phyloP scores from a whole-genome alignment of 2,329 filamentous ascomycete species.

The Sclerotinia minor region DNA sequence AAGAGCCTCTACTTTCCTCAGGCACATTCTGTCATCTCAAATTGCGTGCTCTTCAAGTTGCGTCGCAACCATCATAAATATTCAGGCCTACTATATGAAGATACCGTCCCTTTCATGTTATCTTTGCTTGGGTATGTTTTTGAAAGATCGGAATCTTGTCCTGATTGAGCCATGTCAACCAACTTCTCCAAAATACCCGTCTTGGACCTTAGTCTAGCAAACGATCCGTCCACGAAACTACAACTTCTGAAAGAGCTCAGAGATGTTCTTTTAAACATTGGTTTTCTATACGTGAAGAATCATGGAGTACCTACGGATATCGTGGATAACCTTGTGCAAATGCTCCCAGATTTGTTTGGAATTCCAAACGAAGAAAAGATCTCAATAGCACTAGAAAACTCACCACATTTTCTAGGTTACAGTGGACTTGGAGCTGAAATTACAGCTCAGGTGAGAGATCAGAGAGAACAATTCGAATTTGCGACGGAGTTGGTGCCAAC shows the following conservation, averaged over 20 bases:
- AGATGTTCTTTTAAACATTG: slow-evolving; percentile 17
- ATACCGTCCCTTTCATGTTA: not conserved
- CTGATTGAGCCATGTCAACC: slow-evolving; percentile 8
- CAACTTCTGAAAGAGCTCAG: slow-evolving; percentile 18
- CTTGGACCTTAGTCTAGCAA: slow-evolving; percentile 11
- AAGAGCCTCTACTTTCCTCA: not conserved
- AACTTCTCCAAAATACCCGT: slow-evolving; percentile 21
- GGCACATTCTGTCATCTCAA: not conserved
- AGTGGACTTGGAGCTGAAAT: slow-evolving; percentile 20
- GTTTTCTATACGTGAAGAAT: slow-evolving; percentile 22
- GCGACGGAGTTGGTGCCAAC: slow-evolving; percentile 15
- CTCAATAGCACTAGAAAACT: slow-evolving; percentile 12
- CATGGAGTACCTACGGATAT: slow-evolving; percentile 1
- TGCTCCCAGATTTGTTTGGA: slow-evolving; percentile 11
- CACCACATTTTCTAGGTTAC: slow-evolving; percentile 19
- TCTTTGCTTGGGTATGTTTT: not conserved
- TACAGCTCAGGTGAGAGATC: slow-evolving; percentile 18
- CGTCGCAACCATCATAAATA: not conserved
- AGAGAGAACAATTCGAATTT: slow-evolving; percentile 23
- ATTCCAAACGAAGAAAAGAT: slow-evolving; percentile 6
- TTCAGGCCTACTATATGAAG: not conserved
- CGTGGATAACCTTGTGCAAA: slow-evolving; percentile 5
- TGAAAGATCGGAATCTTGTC: not conserved
- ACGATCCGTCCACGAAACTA: slow-evolving; percentile 10
- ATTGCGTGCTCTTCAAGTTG: not conserved